A percentile compares a stretch with the other conserved stretches of the same genome.
These are phyloP conservation scores for Pythium aristosporum DNA, from an alignment of 352 stramenopile species.

Conservation along the genomic window DNA sequence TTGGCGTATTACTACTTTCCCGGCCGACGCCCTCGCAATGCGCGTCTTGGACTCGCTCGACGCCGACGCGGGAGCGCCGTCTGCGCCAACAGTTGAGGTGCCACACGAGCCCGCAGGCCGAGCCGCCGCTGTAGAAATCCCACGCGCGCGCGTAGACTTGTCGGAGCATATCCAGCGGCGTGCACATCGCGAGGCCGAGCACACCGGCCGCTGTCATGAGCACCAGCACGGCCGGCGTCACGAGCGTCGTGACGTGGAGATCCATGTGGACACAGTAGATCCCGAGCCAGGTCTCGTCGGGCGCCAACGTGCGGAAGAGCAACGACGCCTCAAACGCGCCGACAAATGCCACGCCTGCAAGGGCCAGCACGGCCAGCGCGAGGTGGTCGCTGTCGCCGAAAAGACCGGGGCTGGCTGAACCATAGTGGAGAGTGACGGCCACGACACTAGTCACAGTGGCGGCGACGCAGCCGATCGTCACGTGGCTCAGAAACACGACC, in stretches of 20 bases:
- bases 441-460: not conserved
- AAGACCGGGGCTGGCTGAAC: not conserved
- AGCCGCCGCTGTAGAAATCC: not conserved
- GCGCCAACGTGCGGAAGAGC: conserved; percentile 1
- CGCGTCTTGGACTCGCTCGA: too few species aligned
- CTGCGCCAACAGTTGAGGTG: not conserved
- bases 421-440: not conserved
- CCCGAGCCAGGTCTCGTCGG: conserved; percentile 7
- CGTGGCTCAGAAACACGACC: not conserved
- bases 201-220: not conserved
- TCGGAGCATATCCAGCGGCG: not conserved
- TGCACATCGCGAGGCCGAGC: conserved; percentile 1
- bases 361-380: conserved; percentile 1
- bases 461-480: not conserved
- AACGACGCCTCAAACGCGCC: not conserved
- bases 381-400: conserved; percentile 4
- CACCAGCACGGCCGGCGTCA: not conserved
- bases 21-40: too few species aligned
- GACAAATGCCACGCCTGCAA: not conserved
- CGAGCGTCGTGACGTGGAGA: conserved; percentile 2
- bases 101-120: not conserved
- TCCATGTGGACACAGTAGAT: conserved; percentile 2
- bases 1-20: too few species aligned
- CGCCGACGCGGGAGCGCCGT: too few species aligned
- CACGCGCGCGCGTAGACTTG: not conserved